A percentile compares a stretch with the other conserved stretches of the same genome.
phyloP scores from a whole-genome alignment of 176 grass and related monocot genomes.

The Olyra latifolia region DNA sequence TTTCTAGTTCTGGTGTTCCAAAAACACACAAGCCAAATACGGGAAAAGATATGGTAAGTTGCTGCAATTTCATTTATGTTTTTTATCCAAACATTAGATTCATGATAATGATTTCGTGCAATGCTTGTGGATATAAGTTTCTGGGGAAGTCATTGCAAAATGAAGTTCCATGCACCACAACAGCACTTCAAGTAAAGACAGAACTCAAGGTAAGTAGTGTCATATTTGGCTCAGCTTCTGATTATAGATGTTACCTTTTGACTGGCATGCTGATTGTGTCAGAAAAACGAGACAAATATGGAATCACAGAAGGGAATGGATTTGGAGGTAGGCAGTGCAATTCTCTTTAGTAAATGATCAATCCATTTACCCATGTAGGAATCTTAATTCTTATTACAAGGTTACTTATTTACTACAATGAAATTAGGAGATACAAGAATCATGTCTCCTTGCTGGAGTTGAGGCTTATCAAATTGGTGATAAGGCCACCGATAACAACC shows the following conservation, averaged over 20 bases:
- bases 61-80: neutral
- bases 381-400: neutral
- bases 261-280: constrained; percentile 15
- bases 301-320: neutral
- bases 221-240: constrained; percentile 15
- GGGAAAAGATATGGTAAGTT: constrained; percentile 31
- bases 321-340: constrained; percentile 37
- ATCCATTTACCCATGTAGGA: neutral
- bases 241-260: constrained; percentile 3
- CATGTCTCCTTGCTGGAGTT: constrained; percentile 3
- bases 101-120: neutral
- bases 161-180: neutral
- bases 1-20: constrained; percentile 18
- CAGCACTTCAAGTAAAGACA: neutral
- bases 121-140: constrained; percentile 20
- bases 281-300: constrained; percentile 28
- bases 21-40: neutral
- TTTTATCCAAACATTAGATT: neutral
- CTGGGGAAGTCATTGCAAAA: constrained; percentile 22
- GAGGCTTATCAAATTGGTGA: constrained; percentile 26
- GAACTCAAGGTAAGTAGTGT: constrained; percentile 20
- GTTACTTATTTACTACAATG: constrained; percentile 21
- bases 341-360: constrained; percentile 14
- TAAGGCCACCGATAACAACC: neutral
- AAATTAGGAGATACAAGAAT: constrained; percentile 27